Percentiles rank a stretch among this genome's conserved stretches.
phyloP scores from a whole-genome alignment of 1,139 yeast species.

The Blastobotrys apis region DNA sequence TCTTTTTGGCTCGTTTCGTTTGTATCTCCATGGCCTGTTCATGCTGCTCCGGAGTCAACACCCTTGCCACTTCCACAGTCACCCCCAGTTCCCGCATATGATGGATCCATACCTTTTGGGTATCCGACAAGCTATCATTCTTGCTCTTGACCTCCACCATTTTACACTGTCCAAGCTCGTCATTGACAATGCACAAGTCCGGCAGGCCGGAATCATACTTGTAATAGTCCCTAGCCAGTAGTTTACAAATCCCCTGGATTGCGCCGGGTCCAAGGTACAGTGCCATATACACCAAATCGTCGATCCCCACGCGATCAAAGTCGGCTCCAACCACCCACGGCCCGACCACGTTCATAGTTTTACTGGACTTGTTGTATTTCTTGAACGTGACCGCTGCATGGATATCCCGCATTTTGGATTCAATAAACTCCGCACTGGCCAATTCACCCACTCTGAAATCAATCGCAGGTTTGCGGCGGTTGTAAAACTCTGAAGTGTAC shows the following conservation, averaged over 20 bases:
- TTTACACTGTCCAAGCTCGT: conserved; percentile 20
- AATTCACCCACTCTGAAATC: conserved; percentile 21
- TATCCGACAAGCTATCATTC: conserved; percentile 38
- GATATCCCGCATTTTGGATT: conserved; percentile 9
- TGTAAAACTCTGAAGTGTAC: conserved; percentile 23
- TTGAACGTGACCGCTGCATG: conserved; percentile 11
- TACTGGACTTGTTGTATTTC: conserved; percentile 7
- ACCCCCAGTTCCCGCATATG: conserved; percentile 30
- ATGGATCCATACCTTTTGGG: conserved; percentile 39
- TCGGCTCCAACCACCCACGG: conserved; percentile 14
- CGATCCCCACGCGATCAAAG: conserved; percentile 16
- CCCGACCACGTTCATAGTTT: conserved; percentile 10
- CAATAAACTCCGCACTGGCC: conserved; percentile 6
- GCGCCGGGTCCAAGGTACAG: conserved; percentile 29
- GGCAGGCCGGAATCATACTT: conserved; percentile 36
- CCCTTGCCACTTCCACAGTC: conserved; percentile 36
- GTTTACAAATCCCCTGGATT: conserved; percentile 26
- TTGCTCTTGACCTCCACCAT: conserved; percentile 39
- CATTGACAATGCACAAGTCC: conserved; percentile 36
- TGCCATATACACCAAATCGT: conserved; percentile 29
- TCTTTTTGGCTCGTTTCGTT: background rate
- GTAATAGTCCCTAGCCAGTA: conserved; percentile 31
- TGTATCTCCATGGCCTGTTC: background rate
- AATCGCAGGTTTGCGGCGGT: conserved; percentile 21
- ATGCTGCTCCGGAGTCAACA: conserved; percentile 19